Percentiles rank a stretch among this genome's conserved stretches.
These are phyloP conservation scores for Tricholoma sp. DNA, from an alignment of 768 basidiomycete species.

Conservation along the genomic window DNA sequence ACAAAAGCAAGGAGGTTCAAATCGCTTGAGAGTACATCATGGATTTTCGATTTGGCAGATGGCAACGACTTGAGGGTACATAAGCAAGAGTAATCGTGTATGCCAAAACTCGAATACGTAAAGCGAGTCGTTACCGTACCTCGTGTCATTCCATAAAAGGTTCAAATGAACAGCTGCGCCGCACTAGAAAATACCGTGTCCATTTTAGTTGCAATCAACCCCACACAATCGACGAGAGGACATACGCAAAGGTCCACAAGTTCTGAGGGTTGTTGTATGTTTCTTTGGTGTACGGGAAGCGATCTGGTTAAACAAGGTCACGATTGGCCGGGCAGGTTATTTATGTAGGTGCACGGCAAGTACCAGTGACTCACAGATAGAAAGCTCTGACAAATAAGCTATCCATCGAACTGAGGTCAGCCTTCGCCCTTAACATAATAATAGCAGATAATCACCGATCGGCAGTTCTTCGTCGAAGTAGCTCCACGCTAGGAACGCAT, in stretches of 20 bases:
- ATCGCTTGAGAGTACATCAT: too few species aligned
- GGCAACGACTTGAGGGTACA: too few species aligned
- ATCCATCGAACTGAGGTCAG: neutral
- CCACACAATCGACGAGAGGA: too few species aligned
- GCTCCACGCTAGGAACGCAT: conserved; percentile 32
- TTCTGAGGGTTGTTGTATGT: conserved; percentile 64
- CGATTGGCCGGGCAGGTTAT: too few species aligned
- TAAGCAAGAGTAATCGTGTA: too few species aligned
- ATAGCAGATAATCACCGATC: conserved; percentile 26
- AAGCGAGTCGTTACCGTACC: neutral
- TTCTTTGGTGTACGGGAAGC: conserved; percentile 55
- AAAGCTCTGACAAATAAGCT: conserved; percentile 40
- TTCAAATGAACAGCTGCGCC: conserved; percentile 6
- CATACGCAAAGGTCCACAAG: conserved; percentile 52
- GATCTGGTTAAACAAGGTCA: conserved; percentile 27
- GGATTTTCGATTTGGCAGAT: too few species aligned
- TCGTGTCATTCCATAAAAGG: neutral
- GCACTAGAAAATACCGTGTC: neutral
- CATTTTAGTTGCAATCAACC: too few species aligned
- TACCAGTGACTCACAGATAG: conserved; percentile 20
- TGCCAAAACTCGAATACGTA: neutral
- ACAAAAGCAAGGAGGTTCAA: too few species aligned
- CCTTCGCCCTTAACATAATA: neutral
- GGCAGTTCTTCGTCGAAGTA: conserved; percentile 35
- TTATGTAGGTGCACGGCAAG: too few species aligned